Percentiles rank a stretch among this genome's conserved stretches.
These are phyloP conservation scores for Bipolaris zeicola DNA, from an alignment of 2,329 filamentous ascomycete species.

Conservation along the genomic window DNA sequence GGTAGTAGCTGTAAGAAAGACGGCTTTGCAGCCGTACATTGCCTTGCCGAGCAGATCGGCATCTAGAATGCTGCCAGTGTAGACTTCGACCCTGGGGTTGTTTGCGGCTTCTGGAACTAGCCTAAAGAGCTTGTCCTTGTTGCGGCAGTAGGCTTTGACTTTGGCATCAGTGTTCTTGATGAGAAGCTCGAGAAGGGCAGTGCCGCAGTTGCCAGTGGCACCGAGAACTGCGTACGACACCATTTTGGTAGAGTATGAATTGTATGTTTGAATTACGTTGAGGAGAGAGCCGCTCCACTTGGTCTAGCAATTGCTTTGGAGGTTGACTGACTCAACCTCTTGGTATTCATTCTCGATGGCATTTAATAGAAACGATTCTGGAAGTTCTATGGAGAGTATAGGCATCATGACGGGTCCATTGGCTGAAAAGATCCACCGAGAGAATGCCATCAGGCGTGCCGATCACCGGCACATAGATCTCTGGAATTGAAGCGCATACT, in stretches of 20 bases:
- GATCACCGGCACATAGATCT: neutral
- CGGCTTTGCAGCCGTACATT: constrained; percentile 43
- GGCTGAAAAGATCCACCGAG: neutral
- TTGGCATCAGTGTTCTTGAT: constrained; percentile 3
- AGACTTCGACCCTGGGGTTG: constrained; percentile 43
- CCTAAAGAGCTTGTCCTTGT: constrained; percentile 15
- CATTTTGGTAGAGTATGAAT: neutral
- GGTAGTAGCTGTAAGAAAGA: constrained; percentile 50
- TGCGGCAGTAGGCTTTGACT: constrained; percentile 23
- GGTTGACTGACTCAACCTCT: neutral
- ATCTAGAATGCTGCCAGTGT: constrained; percentile 52
- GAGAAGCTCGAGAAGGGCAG: constrained; percentile 15
- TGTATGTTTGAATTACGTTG: neutral
- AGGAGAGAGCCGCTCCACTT: neutral
- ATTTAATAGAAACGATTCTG: neutral
- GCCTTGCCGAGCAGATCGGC: constrained; percentile 46
- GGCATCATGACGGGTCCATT: neutral
- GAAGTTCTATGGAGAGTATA: too few species aligned
- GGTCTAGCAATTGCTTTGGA: neutral
- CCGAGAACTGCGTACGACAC: constrained; percentile 16
- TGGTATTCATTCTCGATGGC: neutral
- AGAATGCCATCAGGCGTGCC: neutral
- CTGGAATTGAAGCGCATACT: neutral
- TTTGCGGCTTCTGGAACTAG: constrained; percentile 4
- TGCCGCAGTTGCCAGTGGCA: constrained; percentile 21